A percentile compares a stretch with the other conserved stretches of the same genome.
phyloP scores from a whole-genome alignment of 805 yeast species.

The Ogataea glucozyma region DNA sequence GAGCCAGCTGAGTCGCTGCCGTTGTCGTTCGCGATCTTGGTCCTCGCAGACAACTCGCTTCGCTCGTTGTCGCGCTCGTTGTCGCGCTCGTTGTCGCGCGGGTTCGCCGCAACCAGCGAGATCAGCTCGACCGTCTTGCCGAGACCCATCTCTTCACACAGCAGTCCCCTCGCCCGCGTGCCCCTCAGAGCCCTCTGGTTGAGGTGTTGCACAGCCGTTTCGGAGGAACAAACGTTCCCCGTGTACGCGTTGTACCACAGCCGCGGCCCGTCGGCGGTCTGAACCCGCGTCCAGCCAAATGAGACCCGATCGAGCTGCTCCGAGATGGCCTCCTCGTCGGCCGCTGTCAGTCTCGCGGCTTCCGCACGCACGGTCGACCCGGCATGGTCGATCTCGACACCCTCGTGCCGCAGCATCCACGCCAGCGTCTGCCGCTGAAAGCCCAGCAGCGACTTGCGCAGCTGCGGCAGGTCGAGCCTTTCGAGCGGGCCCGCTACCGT shows the following conservation, averaged over 20 bases:
- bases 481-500: no score
- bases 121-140: constrained; percentile 92
- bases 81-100: no score
- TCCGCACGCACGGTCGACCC: constrained; percentile 23
- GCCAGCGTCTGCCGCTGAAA: constrained; percentile 57
- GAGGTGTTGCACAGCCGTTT: constrained; percentile 28
- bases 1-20: no score
- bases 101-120: constrained; percentile 62
- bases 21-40: no score
- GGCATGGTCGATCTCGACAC: constrained; percentile 37
- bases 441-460: constrained; percentile 29
- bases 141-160: constrained; percentile 96
- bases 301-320: constrained; percentile 42
- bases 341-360: constrained; percentile 19
- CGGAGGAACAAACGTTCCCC: constrained; percentile 44
- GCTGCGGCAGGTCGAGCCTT: constrained; percentile 16
- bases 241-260: constrained; percentile 54
- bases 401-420: constrained; percentile 59
- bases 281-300: constrained; percentile 53
- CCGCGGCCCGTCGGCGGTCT: constrained; percentile 6
- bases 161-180: constrained; percentile 55
- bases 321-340: constrained; percentile 30
- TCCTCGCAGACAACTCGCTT: no score
- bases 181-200: constrained; percentile 12
- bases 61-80: no score